phyloP scores from a whole-genome alignment of 768 basidiomycete species.

The Podaxis rugospora region DNA sequence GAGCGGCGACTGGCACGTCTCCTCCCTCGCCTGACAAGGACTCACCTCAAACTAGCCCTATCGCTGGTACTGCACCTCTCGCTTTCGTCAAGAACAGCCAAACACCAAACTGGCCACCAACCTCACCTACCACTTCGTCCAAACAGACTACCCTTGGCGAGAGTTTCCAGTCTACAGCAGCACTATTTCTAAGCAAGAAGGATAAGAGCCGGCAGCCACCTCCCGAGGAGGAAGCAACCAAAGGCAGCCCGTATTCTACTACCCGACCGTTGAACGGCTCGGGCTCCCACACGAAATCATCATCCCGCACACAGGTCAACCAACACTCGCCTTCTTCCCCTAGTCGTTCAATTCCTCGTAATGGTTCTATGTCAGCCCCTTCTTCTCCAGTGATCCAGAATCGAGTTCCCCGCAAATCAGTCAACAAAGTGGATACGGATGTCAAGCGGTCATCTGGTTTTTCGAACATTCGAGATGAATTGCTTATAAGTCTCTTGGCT shows the following conservation, averaged over 20 bases:
- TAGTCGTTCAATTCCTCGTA: conserved; percentile 1
- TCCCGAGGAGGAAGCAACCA: conserved; percentile 21
- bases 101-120: conserved; percentile 43
- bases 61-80: conserved; percentile 1
- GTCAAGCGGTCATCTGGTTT: conserved; percentile 40
- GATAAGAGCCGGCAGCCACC: conserved; percentile 33
- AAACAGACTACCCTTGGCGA: conserved; percentile 5
- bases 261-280: conserved; percentile 7
- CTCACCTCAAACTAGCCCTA: conserved; percentile 17
- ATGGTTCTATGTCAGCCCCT: conserved; percentile 3
- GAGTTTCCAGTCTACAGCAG: conserved; percentile 37
- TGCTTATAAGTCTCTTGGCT: conserved; percentile 84
- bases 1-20: conserved; percentile 28
- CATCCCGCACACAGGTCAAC: background rate
- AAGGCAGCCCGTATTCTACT: conserved; percentile 11
- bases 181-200: conserved; percentile 46
- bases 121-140: conserved; percentile 32
- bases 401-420: conserved; percentile 30
- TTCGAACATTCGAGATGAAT: conserved; percentile 69
- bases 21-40: conserved; percentile 23
- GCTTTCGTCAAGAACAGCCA: conserved; percentile 15
- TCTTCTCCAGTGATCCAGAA: conserved; percentile 29
- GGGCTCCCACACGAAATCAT: background rate
- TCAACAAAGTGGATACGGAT: conserved; percentile 25
- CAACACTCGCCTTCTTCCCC: background rate